Evolutionary conservation across 306 rosid species (phyloP), one percentile per base, ranked within the genome.

Genomic region (Medicago arabica): DNA sequence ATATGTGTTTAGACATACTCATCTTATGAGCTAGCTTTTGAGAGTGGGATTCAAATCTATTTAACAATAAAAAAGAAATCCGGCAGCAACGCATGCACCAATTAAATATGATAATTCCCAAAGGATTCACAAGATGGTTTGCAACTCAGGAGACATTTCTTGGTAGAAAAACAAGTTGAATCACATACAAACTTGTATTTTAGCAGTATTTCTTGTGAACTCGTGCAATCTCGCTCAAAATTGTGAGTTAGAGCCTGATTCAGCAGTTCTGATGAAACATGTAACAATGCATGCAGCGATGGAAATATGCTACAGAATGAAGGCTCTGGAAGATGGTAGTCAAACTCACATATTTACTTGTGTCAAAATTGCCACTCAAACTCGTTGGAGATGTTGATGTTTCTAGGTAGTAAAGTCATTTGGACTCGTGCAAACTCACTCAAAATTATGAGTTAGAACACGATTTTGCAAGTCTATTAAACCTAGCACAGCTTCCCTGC

Each of bases 1-100:
- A 12, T 46, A 44, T 13, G n/a, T 44, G 51, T 46, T 46, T 12
- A 4, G 51, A 34, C 13, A 46, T 16, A n/a, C 51, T 46, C 51
- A 13, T 46, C 51, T 46, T 46, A 46, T 46, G 15, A 46, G 51
- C 51, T 46, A 46, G 51, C 51, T 12, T 46, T 12, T 46, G 15
- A 46, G 51, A 46, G 51, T 11, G 51, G 12, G 11, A 46, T 34
- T 9, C 51, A 46, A 46, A 46, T 46, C 51, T 15, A 46, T 12
- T 46, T 46, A 46, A 46, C 51, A 46, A 46, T 39, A 69, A 12
- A 13, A 34, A 34, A 71, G 12, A 71, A 72, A 62, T 67, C 73
- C 0, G 41, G n/a, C 23, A 79, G 53, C 66, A 68, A 49, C 6
- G 15, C 55, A 40, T 10, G 54, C 38, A 51, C 25, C 46, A 67